Conservation (phyloP, 306 rosid species). For the Malus fusca region DNA sequence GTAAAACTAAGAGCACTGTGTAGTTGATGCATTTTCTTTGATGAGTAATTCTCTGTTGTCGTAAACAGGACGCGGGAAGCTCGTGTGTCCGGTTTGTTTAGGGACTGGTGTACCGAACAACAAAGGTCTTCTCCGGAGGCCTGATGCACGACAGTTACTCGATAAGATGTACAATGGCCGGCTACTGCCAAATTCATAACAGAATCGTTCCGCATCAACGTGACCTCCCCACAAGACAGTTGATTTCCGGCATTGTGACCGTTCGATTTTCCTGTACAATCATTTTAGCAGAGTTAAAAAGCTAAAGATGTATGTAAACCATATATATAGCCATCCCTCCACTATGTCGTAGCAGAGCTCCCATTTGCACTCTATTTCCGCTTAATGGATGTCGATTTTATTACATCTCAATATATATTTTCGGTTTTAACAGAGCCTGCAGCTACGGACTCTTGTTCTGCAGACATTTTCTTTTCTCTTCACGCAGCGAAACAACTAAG, state of each 20-base stretch:
- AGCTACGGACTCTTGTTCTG: neutral
- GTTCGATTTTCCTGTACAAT: neutral
- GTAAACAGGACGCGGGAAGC: conserved; percentile 80
- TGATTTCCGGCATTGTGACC: neutral
- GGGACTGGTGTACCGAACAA: conserved; percentile 93
- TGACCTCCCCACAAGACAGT: neutral
- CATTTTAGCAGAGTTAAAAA: neutral
- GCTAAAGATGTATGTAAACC: neutral
- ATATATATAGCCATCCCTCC: neutral
- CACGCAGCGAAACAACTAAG: neutral
- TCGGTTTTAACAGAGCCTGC: neutral
- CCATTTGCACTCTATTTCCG: neutral
- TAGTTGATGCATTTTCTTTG: neutral
- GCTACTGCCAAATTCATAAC: conserved; percentile 62
- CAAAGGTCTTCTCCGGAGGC: conserved; percentile 88
- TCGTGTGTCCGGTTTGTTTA: conserved; percentile 88
- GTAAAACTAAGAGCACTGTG: neutral
- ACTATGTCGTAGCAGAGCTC: neutral
- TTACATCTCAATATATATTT: neutral
- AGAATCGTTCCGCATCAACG: neutral
- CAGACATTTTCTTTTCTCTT: neutral
- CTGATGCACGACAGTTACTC: conserved; percentile 68
- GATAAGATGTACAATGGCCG: conserved; percentile 92
- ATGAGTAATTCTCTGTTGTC: neutral
- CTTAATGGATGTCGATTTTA: neutral